Conservation (phyloP, 2,329 filamentous ascomycete genomes). For the Colletotrichum agaves region DNA sequence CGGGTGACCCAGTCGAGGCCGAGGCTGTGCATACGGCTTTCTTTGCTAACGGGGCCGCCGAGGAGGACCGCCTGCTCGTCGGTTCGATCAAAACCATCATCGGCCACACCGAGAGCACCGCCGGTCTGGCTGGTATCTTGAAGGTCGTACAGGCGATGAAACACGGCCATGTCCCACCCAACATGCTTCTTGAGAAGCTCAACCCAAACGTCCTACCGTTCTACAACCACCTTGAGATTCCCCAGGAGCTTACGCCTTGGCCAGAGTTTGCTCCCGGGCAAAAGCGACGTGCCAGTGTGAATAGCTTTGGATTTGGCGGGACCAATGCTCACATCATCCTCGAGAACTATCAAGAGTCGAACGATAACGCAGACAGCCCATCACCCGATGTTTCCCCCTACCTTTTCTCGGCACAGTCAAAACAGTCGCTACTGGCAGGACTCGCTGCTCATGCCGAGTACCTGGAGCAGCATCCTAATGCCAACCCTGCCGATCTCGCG, state of each 20-base stretch:
- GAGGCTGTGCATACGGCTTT: background rate
- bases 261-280: too few relatives aligned
- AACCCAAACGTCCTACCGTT: too few relatives aligned
- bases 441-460: too few relatives aligned
- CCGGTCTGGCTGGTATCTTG: background rate
- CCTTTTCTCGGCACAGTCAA: too few relatives aligned
- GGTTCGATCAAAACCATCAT: background rate
- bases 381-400: too few relatives aligned
- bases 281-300: background rate
- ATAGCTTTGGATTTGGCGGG: background rate
- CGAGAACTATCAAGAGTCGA: too few relatives aligned
- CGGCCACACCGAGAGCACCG: background rate
- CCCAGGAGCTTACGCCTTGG: too few relatives aligned
- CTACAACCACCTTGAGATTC: too few relatives aligned
- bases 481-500: too few relatives aligned
- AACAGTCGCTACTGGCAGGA: too few relatives aligned
- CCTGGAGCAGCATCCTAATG: background rate
- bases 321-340: background rate
- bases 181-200: background rate
- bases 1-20: conserved; percentile 45
- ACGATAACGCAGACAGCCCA: background rate
- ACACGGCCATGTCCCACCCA: background rate
- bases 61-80: background rate
- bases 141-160: background rate
- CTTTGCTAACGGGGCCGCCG: background rate